phyloP scores from a whole-genome alignment of 495 filamentous ascomycete genomes.

The Aspergillus saccharolyticus region DNA sequence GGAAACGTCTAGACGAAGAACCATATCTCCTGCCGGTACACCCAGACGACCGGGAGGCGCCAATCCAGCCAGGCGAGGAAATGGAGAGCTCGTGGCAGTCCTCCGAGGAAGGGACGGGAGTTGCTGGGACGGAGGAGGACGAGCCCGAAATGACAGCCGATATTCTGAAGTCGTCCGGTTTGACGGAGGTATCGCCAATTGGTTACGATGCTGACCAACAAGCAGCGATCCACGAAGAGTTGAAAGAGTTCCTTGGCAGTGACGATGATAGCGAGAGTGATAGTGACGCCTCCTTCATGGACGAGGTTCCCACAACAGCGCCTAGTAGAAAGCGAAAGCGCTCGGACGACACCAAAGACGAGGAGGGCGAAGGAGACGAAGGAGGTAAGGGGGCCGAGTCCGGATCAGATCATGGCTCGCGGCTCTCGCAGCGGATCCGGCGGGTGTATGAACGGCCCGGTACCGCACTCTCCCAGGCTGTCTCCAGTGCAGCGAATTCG shows the following conservation, averaged over 20 bases:
- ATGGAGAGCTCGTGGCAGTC: conserved; percentile 38
- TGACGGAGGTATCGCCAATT: conserved; percentile 32
- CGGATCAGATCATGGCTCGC: conserved; percentile 33
- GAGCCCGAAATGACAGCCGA: conserved; percentile 40
- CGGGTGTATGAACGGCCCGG: conserved; percentile 39
- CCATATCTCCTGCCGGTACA: conserved; percentile 66
- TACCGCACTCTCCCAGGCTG: not conserved
- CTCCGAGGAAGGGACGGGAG: conserved; percentile 40
- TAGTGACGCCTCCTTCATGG: conserved; percentile 30
- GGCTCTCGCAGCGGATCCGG: conserved; percentile 46
- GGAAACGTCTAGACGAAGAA: conserved; percentile 68
- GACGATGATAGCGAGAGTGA: conserved; percentile 56
- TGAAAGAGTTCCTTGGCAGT: conserved; percentile 70
- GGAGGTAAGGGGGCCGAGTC: conserved; percentile 29
- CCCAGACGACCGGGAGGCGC: conserved; percentile 52
- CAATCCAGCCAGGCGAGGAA: conserved; percentile 30
- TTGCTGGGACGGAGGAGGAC: conserved; percentile 35
- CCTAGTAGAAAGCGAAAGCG: conserved; percentile 41
- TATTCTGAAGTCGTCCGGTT: conserved; percentile 30
- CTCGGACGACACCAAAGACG: conserved; percentile 16
- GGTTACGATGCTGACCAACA: conserved; percentile 45
- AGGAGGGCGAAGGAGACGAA: conserved; percentile 26
- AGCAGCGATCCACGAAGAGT: conserved; percentile 59
- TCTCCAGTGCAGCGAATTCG: conserved; percentile 18
- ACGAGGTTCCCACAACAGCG: conserved; percentile 17